Evolutionary conservation across 2,329 filamentous ascomycete species (phyloP), one percentile per base, ranked within the genome.

Genomic region (Cladosporium colombiae): DNA sequence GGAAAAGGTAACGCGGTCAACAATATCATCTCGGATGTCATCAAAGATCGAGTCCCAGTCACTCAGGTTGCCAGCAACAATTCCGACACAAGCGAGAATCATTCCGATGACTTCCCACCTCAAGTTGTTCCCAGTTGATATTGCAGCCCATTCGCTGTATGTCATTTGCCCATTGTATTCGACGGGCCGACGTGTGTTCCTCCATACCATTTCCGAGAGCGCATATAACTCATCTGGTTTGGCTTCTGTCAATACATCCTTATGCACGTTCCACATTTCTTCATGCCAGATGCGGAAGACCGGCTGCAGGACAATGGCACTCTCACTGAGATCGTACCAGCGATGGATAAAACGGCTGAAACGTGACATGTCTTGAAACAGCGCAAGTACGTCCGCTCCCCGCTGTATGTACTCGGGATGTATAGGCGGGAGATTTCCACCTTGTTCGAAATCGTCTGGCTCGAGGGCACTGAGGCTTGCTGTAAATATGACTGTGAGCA

Each of bases 11-110:
- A 83, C 81, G 0, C 74, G 68, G 55, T 71, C 72, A 21, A 78
- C 75, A 10, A 80, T 80, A 52, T 86, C 86, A 70, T 88, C 85
- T 10, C 74, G 75, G 67, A 73, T 80, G 70, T 49, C 78, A 67
- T 70, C 79, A 49, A 77, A 75, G n/a, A 76, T 75, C 1, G 67
- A 68, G 64, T 76, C 74, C 74, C 74, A 76, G 56, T 75, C 71
- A 60, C 71, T 75, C 8, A 77, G 67, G 50, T 74, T 74, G 35
- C 71, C 68, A 0, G 76, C 77, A 21, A 80, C 70, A 18, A 81
- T 68, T 0, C 77, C 78, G 0, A 80, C 76, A 40, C 78, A 64
- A 1, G 75, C 75, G 4, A 79, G 70, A 1, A 81, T 71, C 8
- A 78, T 73, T 0, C 80, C 80, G 2, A 82, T 74, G 25, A 80